These are phyloP conservation scores for Dryas drummondii DNA, from an alignment of 306 rosid genomes.

Conservation along the genomic window DNA sequence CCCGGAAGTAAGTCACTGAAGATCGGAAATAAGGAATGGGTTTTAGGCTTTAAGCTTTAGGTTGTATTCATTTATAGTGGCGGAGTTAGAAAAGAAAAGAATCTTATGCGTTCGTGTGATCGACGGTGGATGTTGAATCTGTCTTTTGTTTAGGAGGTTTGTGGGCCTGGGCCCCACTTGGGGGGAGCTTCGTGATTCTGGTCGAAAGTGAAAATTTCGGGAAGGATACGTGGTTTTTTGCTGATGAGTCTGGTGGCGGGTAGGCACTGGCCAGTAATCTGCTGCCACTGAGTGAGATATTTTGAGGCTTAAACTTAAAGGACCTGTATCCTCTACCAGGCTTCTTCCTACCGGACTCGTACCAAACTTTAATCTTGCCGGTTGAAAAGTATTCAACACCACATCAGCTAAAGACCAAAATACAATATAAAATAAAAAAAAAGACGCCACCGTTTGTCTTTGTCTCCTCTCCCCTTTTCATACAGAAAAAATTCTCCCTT, in stretches of 20 bases:
- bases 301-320: too few species aligned
- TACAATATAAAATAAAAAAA: too few species aligned
- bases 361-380: too few species aligned
- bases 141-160: background rate
- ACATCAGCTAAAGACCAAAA: too few species aligned
- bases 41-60: background rate
- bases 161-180: conserved; percentile 17
- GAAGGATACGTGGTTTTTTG: conserved; percentile 41
- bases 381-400: too few species aligned
- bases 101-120: background rate
- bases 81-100: background rate
- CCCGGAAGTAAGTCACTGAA: background rate
- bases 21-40: background rate
- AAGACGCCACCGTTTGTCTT: too few species aligned
- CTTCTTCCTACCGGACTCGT: too few species aligned
- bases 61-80: background rate
- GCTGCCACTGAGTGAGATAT: too few species aligned
- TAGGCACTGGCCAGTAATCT: too few species aligned
- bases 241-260: background rate
- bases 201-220: conserved; percentile 34
- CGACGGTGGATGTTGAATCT: conserved; percentile 1
- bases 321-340: too few species aligned
- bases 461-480: too few species aligned
- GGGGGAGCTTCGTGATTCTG: conserved; percentile 29
- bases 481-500: too few species aligned